Percentiles rank a stretch among this genome's conserved stretches.
These are phyloP conservation scores for Ophiognomonia clavigignenti-juglandacearum DNA, from an alignment of 2,329 filamentous ascomycete species.

Conservation along the genomic window DNA sequence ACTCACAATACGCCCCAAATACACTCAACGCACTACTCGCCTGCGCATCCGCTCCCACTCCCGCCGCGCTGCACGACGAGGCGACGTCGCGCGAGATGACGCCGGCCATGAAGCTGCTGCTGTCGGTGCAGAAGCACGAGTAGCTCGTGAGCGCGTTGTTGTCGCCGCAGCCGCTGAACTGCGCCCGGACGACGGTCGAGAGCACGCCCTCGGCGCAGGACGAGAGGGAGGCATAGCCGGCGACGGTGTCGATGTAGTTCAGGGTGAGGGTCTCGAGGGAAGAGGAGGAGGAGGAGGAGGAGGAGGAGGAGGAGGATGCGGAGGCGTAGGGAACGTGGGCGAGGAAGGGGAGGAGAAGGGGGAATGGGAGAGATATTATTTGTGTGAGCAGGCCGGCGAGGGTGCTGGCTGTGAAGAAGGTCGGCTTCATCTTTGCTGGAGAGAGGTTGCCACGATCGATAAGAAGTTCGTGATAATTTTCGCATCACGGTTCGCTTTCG, in stretches of 20 bases:
- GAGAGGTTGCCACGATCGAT: no score
- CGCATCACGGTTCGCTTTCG: no score
- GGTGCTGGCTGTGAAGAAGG: no score
- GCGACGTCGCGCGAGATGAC: slow-evolving; percentile 11
- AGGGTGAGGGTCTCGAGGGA: background rate
- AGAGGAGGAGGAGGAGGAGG: no score
- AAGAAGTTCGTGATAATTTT: no score
- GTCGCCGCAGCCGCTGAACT: slow-evolving; percentile 18
- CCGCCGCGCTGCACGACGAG: slow-evolving; percentile 1
- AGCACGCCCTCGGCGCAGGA: slow-evolving; percentile 16
- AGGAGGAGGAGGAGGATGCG: no score
- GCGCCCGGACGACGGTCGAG: slow-evolving; percentile 15
- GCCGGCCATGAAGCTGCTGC: slow-evolving; percentile 9
- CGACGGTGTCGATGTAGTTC: slow-evolving; percentile 10
- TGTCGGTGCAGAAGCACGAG: slow-evolving; percentile 18
- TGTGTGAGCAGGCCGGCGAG: no score
- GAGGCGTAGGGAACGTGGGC: no score
- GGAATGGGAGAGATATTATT: no score
- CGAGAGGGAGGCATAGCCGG: slow-evolving; percentile 12
- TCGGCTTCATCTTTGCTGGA: no score
- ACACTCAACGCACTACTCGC: slow-evolving; percentile 5
- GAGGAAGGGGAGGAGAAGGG: no score
- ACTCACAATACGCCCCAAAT: slow-evolving; percentile 5
- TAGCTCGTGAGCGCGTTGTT: slow-evolving; percentile 15
- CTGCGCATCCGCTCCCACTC: background rate